phyloP scores from a whole-genome alignment of 73 alveolate genomes.

The Paramecium sexaurelia region DNA sequence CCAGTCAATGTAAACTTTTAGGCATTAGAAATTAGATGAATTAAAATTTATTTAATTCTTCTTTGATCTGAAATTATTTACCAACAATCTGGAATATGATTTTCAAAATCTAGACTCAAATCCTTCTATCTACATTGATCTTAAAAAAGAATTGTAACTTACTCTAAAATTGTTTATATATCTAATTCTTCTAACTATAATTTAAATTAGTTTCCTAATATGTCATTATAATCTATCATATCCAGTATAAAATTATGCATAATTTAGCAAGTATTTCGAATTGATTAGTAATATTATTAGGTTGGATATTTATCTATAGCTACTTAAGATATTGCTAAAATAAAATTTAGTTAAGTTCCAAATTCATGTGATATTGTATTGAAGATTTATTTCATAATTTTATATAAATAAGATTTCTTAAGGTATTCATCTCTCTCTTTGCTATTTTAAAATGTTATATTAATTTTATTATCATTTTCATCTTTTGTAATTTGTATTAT shows the following conservation, averaged over 20 bases:
- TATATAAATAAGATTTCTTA: neutral
- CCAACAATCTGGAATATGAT: neutral
- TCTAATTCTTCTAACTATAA: neutral
- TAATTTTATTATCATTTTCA: neutral
- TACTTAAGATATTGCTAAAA: neutral
- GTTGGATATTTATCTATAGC: neutral
- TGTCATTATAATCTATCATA: slow-evolving; percentile 44
- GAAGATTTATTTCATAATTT: neutral
- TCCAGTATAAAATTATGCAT: slow-evolving; percentile 22
- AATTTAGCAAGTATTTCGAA: neutral
- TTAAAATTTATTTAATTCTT: neutral
- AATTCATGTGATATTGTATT: slow-evolving; percentile 36
- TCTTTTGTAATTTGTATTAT: neutral
- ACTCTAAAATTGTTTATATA: neutral
- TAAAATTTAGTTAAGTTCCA: slow-evolving; percentile 27
- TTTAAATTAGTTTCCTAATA: neutral
- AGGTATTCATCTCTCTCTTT: slow-evolving; percentile 1
- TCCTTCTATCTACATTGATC: neutral
- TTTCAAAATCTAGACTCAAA: neutral
- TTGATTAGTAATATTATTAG: neutral
- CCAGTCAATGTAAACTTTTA: slow-evolving; percentile 5
- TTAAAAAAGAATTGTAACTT: neutral
- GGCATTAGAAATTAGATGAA: neutral
- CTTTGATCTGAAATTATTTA: slow-evolving; percentile 39
- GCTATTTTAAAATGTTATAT: neutral